Evolutionary conservation across 768 basidiomycete genomes (phyloP).

Genomic region (Lactifluus subvellereus): DNA sequence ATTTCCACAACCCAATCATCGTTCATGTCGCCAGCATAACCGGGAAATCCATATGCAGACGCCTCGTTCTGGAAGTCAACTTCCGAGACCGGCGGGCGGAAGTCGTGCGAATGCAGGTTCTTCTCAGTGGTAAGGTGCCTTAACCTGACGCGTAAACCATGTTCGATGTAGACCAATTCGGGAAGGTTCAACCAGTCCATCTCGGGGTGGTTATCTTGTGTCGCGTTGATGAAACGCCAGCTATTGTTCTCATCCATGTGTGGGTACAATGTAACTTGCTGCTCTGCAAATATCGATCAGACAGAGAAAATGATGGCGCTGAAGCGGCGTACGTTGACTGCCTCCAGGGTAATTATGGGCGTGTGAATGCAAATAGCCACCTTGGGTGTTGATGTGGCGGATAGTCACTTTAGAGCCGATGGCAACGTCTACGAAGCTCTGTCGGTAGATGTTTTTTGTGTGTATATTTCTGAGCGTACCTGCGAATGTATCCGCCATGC

Average conservation of each 20-base stretch:
- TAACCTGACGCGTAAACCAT: constrained; percentile 70
- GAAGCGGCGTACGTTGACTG: constrained; percentile 64
- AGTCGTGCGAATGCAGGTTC: constrained; percentile 90
- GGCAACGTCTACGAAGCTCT: constrained; percentile 56
- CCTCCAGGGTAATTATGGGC: constrained; percentile 84
- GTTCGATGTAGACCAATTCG: constrained; percentile 57
- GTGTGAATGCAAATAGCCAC: constrained; percentile 98
- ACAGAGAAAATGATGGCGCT: constrained; percentile 6
- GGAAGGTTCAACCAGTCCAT: constrained; percentile 43
- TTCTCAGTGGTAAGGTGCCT: constrained; percentile 77
- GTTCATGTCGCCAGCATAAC: constrained; percentile 83
- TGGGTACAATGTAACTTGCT: constrained; percentile 98
- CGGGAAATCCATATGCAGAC: constrained; percentile 84
- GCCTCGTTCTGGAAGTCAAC: constrained; percentile 99
- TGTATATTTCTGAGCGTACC: constrained; percentile 40
- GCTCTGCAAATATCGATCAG: constrained; percentile 49
- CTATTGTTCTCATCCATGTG: constrained; percentile 96
- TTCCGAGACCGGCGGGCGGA: constrained; percentile 90
- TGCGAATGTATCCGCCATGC: constrained; percentile 91
- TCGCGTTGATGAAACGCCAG: constrained; percentile 82
- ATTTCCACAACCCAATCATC: constrained; percentile 94
- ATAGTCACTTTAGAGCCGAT: constrained; percentile 78
- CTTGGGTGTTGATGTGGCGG: constrained; percentile 93
- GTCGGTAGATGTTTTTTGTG: not conserved
- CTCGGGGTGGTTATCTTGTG: constrained; percentile 38